A percentile compares a stretch with the other conserved stretches of the same genome.
Conservation (phyloP, 805 yeast species). For the Scheffersomyces spartinae region DNA sequence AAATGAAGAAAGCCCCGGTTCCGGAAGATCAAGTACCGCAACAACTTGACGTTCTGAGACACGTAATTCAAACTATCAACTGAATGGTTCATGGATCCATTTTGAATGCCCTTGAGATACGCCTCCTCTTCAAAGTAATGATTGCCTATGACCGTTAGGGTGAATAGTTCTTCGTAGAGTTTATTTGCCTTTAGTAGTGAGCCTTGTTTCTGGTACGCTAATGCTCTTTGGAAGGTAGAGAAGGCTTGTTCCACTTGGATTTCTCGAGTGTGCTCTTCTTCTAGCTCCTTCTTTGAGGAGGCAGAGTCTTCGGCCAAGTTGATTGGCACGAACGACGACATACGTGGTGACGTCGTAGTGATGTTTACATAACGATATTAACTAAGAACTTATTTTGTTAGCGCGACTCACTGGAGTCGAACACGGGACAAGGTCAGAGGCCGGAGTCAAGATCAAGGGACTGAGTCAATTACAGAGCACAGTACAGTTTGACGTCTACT, state of each 20-base stretch:
- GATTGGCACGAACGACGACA: conserved; percentile 71
- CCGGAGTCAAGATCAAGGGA: too few species aligned
- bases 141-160: conserved; percentile 49
- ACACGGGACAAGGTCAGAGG: too few species aligned
- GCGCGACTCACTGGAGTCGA: too few species aligned
- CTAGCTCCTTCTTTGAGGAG: conserved; percentile 40
- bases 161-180: conserved; percentile 52
- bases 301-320: conserved; percentile 67
- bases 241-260: conserved; percentile 83
- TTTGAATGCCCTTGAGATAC: conserved; percentile 26
- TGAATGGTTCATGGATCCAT: conserved; percentile 19
- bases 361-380: too few species aligned
- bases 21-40: conserved; percentile 69
- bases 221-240: conserved; percentile 60
- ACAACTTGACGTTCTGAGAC: conserved; percentile 61
- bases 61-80: conserved; percentile 30
- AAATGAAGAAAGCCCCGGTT: conserved; percentile 71
- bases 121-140: conserved; percentile 30
- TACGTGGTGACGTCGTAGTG: too few species aligned
- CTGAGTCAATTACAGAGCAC: too few species aligned
- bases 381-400: too few species aligned
- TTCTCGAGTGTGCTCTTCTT: conserved; percentile 86
- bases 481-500: too few species aligned
- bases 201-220: conserved; percentile 43
- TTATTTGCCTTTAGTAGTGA: conserved; percentile 38